Base-by-base conservation (phyloP, 306 rosid species). In the Canavalia gladiata region DNA sequence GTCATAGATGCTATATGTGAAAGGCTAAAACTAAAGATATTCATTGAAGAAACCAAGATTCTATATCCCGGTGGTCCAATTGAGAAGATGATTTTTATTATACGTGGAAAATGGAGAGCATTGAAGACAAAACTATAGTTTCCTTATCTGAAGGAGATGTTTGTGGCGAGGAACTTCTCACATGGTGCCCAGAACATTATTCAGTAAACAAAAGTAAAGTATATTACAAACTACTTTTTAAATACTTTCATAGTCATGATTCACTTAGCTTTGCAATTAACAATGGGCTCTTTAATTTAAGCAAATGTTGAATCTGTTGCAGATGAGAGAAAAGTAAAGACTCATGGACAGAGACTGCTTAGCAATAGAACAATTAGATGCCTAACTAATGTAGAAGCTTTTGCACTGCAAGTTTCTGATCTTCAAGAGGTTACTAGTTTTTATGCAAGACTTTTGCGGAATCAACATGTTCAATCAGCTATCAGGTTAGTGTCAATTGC, bases 131-230 rank as follows among this genome's bases (percentile, higher is more conserved):
- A 67, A 86, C 73, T 45, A 35, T 2, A 43, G 83, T 78, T 39
- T 72, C 88, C 28, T 85, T 90, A 70, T 83, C 79, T 34, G 94
- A 81, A 76, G 90, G 90, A 28, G 92, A 88, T 74, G 88, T 84
- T 54, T 88, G 92, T 46, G 94, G 94, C 9, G 94, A 90, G 79
- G 94, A 90, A 62, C 90, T 88, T 59, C 92, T 90, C 50, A 62
- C 89, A 42, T 90, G 94, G 92, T 88, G 90, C 77, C 87, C 88
- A n/a, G 94, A 90, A 82, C 88, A 87, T 75, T 86, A 87, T 79
- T 88, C 92, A 8, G 80, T 81, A 30, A 86, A 72, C 83, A 88
- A 9, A 88, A 87, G 94, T 88, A 83, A 10, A 13, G 12, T 18
- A 41, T 28, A 33, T 8, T 8, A 1, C 2, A 11, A 46, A 42